Evolutionary conservation across 108 stramenopile genomes (phyloP), one percentile per base, ranked within the genome.

Genomic region (Pseudonitzschia pungens): DNA sequence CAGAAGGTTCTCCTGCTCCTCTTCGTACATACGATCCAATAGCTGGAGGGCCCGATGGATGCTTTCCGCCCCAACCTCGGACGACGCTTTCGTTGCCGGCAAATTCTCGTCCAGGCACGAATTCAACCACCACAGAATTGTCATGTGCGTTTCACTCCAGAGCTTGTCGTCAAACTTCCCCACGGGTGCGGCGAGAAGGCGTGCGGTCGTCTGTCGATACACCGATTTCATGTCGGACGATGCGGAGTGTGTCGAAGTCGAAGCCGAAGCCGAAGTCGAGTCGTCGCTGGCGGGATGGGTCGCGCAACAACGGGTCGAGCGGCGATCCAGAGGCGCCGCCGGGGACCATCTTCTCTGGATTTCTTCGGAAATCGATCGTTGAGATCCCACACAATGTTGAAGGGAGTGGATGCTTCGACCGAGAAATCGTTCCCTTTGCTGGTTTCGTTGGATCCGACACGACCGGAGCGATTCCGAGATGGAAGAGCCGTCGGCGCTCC

Each of bases 51-150:
- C 27, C n/a, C 58, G 42, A n/a, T 18, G 56, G 20, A 71, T 66
- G 27, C 70, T 53, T 21, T 78, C 71, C 21, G 36, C 18, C 20
- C 21, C 43, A 1, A 44, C 32, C 11, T 21, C 42, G 14, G 45
- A 50, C 6, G 51, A 27, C n/a, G 27, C 42, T 7, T 4, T 22
- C 16, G 67, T 50, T 22, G 43, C 10, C 45, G 45, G 45, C 2
- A 18, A 14, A 18, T 48, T 48, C 24, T 22, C 31, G 24, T 44
- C 24, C 10, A 27, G 16, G 24, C 44, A 41, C 28, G 43, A 21
- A 12, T 48, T 56, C 11, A 74, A 41, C 78, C 78, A 79, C 52
- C 15, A 73, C 20, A 74, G 43, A 48, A 79, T 72, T 2, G 73
- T 40, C 15, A 65, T 22, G 42, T 79, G 73, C 24, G 66, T 42